A percentile compares a stretch with the other conserved stretches of the same genome.
Conservation (phyloP, 768 basidiomycete species). For the Sporobolomyces phaffii region DNA sequence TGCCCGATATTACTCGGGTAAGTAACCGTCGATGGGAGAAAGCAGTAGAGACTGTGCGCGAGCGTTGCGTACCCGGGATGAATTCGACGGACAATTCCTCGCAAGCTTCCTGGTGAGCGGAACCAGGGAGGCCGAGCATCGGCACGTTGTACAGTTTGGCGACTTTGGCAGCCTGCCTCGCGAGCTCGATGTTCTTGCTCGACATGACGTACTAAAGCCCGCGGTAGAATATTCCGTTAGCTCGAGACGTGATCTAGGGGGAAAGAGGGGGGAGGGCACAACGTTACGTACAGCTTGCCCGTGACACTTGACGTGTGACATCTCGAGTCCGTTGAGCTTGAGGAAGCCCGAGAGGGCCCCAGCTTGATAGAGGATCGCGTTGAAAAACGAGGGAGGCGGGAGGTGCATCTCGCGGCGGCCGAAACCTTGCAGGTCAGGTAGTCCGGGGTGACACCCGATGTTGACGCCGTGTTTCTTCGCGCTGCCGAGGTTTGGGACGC, state of each 20-base stretch:
- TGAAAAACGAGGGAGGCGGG: conserved; percentile 54
- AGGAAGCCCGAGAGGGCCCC: conserved; percentile 62
- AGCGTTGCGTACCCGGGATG: conserved; percentile 54
- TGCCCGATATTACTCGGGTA: conserved; percentile 35
- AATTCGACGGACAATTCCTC: conserved; percentile 57
- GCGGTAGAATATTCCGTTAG: no score
- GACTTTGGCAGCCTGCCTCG: conserved; percentile 56
- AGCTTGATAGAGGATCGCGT: conserved; percentile 62
- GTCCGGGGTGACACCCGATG: conserved; percentile 64
- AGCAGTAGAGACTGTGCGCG: neutral
- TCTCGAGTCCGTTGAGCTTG: conserved; percentile 52
- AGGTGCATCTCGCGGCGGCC: conserved; percentile 5
- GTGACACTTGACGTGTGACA: conserved; percentile 58
- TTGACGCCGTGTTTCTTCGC: conserved; percentile 57
- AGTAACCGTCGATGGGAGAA: neutral
- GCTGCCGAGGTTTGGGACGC: neutral
- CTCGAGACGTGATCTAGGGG: no score
- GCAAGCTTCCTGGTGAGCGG: conserved; percentile 58
- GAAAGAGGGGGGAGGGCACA: neutral
- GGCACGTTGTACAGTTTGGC: conserved; percentile 56
- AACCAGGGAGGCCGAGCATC: conserved; percentile 61
- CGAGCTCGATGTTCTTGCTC: conserved; percentile 55
- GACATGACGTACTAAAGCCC: conserved; percentile 3
- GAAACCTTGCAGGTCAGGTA: conserved; percentile 46
- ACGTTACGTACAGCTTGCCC: conserved; percentile 57